Evolutionary conservation across 2,329 filamentous ascomycete species (phyloP).

Genomic region (Teratosphaeria pseudoeucalypti): DNA sequence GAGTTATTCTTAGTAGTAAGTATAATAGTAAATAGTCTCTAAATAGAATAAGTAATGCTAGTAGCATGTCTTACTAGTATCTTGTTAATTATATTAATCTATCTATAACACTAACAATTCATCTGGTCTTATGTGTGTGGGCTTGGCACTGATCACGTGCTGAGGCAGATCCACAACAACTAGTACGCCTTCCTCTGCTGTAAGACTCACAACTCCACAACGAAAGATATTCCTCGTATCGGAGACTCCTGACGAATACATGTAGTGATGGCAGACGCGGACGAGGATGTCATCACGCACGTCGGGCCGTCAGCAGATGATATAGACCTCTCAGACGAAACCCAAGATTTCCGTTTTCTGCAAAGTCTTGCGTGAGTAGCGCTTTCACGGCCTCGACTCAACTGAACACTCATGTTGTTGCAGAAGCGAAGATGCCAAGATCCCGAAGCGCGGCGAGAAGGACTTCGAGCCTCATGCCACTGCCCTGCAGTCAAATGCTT

Average conservation of each 20-base stretch:
- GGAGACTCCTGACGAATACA: neutral
- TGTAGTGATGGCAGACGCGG: conserved; percentile 26
- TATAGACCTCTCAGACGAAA: conserved; percentile 67
- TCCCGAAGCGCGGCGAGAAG: conserved; percentile 88
- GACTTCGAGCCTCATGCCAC: conserved; percentile 95
- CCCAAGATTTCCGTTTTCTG: conserved; percentile 76
- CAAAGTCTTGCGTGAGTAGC: conserved; percentile 38
- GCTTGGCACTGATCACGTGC: too few relatives aligned
- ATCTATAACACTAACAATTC: too few relatives aligned
- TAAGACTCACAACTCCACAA: neutral
- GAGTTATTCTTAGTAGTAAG: too few relatives aligned
- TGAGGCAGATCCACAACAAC: too few relatives aligned
- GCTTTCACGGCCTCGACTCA: conserved; percentile 3
- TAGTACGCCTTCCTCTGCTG: neutral
- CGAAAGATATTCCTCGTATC: neutral
- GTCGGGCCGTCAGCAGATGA: conserved; percentile 58
- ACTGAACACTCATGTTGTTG: neutral
- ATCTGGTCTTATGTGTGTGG: too few relatives aligned
- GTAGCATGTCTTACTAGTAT: too few relatives aligned
- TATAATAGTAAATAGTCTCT: too few relatives aligned
- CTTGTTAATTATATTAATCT: too few relatives aligned
- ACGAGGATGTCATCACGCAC: conserved; percentile 26
- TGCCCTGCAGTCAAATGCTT: conserved; percentile 61
- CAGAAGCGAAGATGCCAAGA: conserved; percentile 36
- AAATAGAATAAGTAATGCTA: too few relatives aligned